Percentiles rank a stretch among this genome's conserved stretches.
Evolutionary conservation across 192 early-diverging fungal genomes (phyloP).

Genomic region (Entophlyctis luteolus): DNA sequence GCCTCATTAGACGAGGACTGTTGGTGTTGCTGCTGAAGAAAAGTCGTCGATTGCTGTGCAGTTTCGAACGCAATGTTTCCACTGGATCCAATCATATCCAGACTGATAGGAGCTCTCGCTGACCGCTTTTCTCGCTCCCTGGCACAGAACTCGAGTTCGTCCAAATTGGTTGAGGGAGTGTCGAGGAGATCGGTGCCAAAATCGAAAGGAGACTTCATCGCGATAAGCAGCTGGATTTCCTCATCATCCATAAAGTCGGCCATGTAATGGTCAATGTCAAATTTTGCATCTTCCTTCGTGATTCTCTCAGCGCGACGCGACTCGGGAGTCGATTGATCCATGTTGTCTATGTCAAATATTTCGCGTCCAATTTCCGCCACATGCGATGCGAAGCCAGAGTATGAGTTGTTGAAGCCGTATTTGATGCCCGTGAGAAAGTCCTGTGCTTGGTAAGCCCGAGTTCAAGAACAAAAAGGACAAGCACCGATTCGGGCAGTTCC

Average conservation of each 20-base stretch:
- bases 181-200: too few species aligned
- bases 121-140: too few species aligned
- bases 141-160: too few species aligned
- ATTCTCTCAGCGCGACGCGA: conserved; percentile 61
- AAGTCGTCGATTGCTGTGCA: too few species aligned
- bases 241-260: conserved; percentile 41
- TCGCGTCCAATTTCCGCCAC: conserved; percentile 46
- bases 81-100: conserved; percentile 22
- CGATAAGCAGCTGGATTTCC: conserved; percentile 57
- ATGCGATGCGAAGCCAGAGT: conserved; percentile 72
- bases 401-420: conserved; percentile 91
- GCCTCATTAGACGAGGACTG: background rate
- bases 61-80: conserved; percentile 20
- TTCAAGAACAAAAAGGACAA: conserved; percentile 2
- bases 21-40: too few species aligned
- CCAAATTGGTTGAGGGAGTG: too few species aligned
- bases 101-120: conserved; percentile 1
- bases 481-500: conserved; percentile 47
- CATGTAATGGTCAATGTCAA: conserved; percentile 91
- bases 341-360: conserved; percentile 46
- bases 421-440: conserved; percentile 37
- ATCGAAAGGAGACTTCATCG: too few species aligned
- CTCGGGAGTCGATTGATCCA: conserved; percentile 44
- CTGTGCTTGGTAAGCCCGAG: conserved; percentile 7
- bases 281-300: conserved; percentile 73